Evolutionary conservation across 2,329 filamentous ascomycete genomes (phyloP).

Genomic region (Colletotrichum lentis): DNA sequence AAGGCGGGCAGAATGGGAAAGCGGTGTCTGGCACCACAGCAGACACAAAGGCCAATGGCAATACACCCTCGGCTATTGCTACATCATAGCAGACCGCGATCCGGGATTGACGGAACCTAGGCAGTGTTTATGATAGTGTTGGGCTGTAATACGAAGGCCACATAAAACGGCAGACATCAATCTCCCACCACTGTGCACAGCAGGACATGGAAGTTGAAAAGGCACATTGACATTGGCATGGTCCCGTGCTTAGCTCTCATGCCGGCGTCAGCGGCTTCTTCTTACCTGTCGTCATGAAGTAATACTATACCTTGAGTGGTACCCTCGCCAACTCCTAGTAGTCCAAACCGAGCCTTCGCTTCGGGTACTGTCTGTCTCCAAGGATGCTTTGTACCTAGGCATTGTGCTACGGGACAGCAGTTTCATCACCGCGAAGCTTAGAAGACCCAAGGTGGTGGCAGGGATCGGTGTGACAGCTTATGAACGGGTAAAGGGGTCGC

Average conservation of each 20-base stretch:
- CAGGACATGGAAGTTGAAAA: too few relatives aligned
- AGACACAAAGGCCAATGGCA: slow-evolving; percentile 8
- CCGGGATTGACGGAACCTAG: not conserved
- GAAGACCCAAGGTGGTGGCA: not conserved
- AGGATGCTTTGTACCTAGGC: not conserved
- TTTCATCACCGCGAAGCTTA: not conserved
- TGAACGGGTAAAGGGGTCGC: not conserved
- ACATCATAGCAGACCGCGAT: not conserved
- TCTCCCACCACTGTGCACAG: not conserved
- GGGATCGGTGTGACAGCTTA: not conserved
- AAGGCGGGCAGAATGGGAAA: not conserved
- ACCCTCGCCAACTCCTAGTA: not conserved
- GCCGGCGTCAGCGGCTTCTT: not conserved
- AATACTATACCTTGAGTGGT: not conserved
- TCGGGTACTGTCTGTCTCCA: too few relatives aligned
- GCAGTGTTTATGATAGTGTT: not conserved
- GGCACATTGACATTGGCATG: too few relatives aligned
- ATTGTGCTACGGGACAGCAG: not conserved
- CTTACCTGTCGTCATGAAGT: too few relatives aligned
- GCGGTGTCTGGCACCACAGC: not conserved
- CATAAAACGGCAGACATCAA: not conserved
- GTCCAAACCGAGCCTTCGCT: not conserved
- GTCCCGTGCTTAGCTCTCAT: not conserved
- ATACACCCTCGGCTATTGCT: not conserved
- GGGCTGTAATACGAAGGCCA: not conserved